Conservation (phyloP, 768 basidiomycete species). For the Flagelloscypha sp. region DNA sequence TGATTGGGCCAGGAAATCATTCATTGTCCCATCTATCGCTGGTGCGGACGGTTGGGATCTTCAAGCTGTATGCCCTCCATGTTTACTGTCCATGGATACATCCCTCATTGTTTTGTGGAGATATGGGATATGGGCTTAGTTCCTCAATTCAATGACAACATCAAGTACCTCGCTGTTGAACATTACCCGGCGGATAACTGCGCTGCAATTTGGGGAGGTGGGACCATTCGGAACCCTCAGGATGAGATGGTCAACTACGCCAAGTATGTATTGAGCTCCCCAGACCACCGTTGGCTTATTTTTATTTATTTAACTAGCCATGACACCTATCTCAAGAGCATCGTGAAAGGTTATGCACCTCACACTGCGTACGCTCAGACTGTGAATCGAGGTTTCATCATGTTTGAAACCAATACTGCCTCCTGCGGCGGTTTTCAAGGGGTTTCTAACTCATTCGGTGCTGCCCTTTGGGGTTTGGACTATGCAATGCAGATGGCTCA, state of each 20-base stretch:
- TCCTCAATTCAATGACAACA: constrained; percentile 26
- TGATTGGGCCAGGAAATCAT: too few species aligned
- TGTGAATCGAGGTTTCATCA: constrained; percentile 30
- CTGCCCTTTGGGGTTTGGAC: constrained; percentile 46
- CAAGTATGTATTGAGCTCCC: too few species aligned
- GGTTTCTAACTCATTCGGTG: constrained; percentile 24
- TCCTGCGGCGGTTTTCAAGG: constrained; percentile 48
- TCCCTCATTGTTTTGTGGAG: too few species aligned
- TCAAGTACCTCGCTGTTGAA: constrained; percentile 49
- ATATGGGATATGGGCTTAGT: constrained; percentile 51
- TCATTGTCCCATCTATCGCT: too few species aligned
- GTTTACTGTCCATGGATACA: too few species aligned
- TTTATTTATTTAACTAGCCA: too few species aligned
- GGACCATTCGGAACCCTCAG: constrained; percentile 21
- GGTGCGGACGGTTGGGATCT: too few species aligned
- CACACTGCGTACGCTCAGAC: constrained; percentile 23
- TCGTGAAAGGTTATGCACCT: too few species aligned
- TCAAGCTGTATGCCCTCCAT: too few species aligned
- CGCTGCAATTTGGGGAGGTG: constrained; percentile 22
- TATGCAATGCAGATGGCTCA: constrained; percentile 45
- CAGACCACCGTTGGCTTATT: too few species aligned
- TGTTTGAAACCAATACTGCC: constrained; percentile 49
- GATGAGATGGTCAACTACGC: constrained; percentile 44
- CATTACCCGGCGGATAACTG: constrained; percentile 39
- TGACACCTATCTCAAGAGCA: too few species aligned